Evolutionary conservation across 257 asterid genomes (phyloP).

Genomic region (Primulina eburnea): DNA sequence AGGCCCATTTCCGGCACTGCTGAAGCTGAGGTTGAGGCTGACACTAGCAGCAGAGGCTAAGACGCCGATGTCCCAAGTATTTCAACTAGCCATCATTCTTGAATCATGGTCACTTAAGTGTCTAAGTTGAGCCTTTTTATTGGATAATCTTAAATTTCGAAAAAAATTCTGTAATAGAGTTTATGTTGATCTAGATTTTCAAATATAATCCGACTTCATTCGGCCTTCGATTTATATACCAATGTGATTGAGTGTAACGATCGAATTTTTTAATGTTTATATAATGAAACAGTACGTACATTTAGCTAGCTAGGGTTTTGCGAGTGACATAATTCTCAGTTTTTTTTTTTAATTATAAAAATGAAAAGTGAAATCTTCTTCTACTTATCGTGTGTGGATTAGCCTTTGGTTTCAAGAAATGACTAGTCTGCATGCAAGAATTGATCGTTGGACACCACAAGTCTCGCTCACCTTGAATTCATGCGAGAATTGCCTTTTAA

Average conservation of each 20-base stretch:
- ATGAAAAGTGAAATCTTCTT: slow-evolving; percentile 10
- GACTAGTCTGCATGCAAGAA: slow-evolving; percentile 8
- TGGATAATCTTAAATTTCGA: slow-evolving; percentile 3
- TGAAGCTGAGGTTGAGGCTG: slow-evolving; percentile 17
- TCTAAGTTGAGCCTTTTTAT: slow-evolving; percentile 14
- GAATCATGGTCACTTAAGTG: neutral
- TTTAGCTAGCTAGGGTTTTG: slow-evolving; percentile 33
- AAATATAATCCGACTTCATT: slow-evolving; percentile 10
- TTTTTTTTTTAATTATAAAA: neutral
- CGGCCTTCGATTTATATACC: neutral
- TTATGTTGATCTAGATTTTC: neutral
- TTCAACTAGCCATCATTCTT: slow-evolving; percentile 25
- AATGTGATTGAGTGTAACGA: slow-evolving; percentile 23
- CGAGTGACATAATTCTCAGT: slow-evolving; percentile 5
- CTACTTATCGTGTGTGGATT: neutral
- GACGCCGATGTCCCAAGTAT: slow-evolving; percentile 29
- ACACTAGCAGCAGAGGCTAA: neutral
- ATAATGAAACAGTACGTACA: neutral
- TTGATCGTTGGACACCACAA: neutral
- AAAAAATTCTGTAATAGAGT: neutral
- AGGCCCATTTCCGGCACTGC: slow-evolving; percentile 32
- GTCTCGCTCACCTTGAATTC: neutral
- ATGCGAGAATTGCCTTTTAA: no score
- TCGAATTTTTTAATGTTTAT: slow-evolving; percentile 3
- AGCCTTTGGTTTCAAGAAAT: slow-evolving; percentile 25